A percentile compares a stretch with the other conserved stretches of the same genome.
Evolutionary conservation across 1,284 basidiomycete species (phyloP).

Genomic region (Malassezia globosa): DNA sequence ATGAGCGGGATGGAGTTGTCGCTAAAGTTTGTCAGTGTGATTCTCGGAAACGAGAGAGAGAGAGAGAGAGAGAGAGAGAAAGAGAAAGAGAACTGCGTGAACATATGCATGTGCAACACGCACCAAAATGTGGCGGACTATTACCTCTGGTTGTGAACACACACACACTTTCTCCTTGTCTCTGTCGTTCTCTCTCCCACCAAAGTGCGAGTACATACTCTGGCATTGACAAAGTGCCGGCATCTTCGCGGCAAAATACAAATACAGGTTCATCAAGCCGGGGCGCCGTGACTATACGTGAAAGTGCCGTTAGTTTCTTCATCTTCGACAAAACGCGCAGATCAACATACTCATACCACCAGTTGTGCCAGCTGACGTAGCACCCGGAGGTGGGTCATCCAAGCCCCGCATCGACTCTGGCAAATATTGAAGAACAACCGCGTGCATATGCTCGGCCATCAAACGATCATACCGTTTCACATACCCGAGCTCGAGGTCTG

Average conservation of each 20-base stretch:
- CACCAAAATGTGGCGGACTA: too few relatives aligned
- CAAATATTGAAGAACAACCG: slow-evolving; percentile 26
- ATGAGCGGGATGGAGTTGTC: slow-evolving; percentile 24
- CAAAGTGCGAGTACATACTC: too few relatives aligned
- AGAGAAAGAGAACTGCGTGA: too few relatives aligned
- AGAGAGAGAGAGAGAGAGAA: too few relatives aligned
- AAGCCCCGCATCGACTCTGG: slow-evolving; percentile 31
- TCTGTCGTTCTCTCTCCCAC: too few relatives aligned
- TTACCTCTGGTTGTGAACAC: too few relatives aligned
- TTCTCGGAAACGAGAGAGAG: slow-evolving; percentile 15
- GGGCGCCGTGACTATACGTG: slow-evolving; percentile 29
- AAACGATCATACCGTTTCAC: slow-evolving; percentile 29
- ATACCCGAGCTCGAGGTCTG: slow-evolving; percentile 26
- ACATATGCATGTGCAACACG: too few relatives aligned
- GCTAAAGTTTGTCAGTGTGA: too few relatives aligned
- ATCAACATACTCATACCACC: too few relatives aligned
- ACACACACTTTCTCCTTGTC: too few relatives aligned
- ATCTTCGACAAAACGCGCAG: too few relatives aligned
- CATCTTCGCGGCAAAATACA: slow-evolving; percentile 33
- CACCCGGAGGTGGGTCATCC: slow-evolving; percentile 14
- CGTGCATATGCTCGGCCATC: slow-evolving; percentile 22
- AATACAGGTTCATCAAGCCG: slow-evolving; percentile 39
- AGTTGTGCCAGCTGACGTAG: background rate
- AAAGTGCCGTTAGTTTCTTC: too few relatives aligned
- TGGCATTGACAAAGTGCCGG: slow-evolving; percentile 25